Evolutionary conservation across 164 flowering plant species (phyloP).

Genomic region (Annona squamosa): DNA sequence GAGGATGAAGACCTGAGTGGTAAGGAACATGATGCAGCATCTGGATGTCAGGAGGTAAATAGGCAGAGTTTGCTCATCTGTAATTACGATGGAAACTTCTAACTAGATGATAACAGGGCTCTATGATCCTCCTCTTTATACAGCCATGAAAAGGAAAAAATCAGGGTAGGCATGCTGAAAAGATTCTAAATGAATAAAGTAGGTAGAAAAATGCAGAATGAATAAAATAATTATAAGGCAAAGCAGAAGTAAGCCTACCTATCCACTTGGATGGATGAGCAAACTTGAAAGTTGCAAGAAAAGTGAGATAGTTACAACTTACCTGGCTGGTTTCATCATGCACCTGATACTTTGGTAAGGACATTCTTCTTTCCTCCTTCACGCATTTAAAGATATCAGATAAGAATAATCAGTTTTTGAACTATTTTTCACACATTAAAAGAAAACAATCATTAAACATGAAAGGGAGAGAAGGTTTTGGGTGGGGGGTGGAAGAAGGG

Average conservation of each 20-base stretch:
- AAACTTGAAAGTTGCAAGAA: conserved; percentile 27
- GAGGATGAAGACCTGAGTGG: not conserved
- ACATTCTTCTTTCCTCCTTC: conserved; percentile 98
- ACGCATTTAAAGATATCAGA: conserved; percentile 8
- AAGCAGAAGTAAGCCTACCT: conserved; percentile 35
- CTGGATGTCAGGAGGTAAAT: not conserved
- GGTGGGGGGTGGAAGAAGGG: too few species aligned
- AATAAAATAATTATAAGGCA: conserved; percentile 31
- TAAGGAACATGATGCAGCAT: not conserved
- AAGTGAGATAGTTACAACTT: conserved; percentile 51
- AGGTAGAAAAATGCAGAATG: conserved; percentile 12
- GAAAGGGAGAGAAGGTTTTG: too few species aligned
- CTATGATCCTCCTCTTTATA: conserved; percentile 10
- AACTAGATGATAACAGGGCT: conserved; percentile 5
- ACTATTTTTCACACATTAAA: not conserved
- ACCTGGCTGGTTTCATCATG: conserved; percentile 99
- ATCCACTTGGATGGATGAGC: conserved; percentile 40
- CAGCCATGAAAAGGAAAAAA: not conserved
- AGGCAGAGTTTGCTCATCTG: not conserved
- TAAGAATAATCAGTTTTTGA: not conserved
- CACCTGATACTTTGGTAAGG: conserved; percentile 91
- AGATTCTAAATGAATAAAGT: not conserved
- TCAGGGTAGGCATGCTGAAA: not conserved
- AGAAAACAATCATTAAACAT: too few species aligned
- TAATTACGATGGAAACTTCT: conserved; percentile 9